Conservation (phyloP, 192 early-diverging fungal genomes). For the Linnemannia hyalina region DNA sequence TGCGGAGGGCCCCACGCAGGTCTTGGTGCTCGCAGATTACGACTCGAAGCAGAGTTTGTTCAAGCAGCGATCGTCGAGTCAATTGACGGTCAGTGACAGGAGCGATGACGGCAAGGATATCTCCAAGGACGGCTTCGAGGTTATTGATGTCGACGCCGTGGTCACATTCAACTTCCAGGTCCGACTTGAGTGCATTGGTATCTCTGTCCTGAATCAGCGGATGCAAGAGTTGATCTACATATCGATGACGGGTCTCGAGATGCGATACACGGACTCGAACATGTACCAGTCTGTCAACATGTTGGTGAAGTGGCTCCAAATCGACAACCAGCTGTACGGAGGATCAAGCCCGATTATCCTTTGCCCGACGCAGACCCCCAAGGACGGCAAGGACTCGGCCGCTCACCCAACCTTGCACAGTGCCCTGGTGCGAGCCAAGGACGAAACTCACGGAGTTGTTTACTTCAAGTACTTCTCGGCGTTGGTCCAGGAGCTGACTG, state of each 20-base stretch:
- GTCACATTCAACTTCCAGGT: slow-evolving; percentile 75
- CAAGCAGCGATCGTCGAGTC: slow-evolving; percentile 55
- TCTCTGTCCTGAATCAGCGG: slow-evolving; percentile 87
- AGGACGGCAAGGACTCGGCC: slow-evolving; percentile 71
- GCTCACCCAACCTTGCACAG: slow-evolving; percentile 74
- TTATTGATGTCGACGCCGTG: slow-evolving; percentile 64
- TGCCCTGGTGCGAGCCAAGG: slow-evolving; percentile 89
- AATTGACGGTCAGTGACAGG: slow-evolving; percentile 25
- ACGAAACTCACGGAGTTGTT: slow-evolving; percentile 92
- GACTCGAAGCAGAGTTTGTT: slow-evolving; percentile 75
- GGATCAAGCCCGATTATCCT: slow-evolving; percentile 92
- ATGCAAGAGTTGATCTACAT: slow-evolving; percentile 91
- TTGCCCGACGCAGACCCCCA: slow-evolving; percentile 90
- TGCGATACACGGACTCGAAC: slow-evolving; percentile 85
- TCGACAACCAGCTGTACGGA: slow-evolving; percentile 96
- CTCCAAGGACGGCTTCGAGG: slow-evolving; percentile 63
- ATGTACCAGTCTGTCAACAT: slow-evolving; percentile 84
- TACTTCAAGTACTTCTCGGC: slow-evolving; percentile 96
- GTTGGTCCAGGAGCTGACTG: slow-evolving; percentile 91
- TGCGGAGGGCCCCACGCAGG: slow-evolving; percentile 76
- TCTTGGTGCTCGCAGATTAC: slow-evolving; percentile 77
- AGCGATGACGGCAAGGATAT: slow-evolving; percentile 39
- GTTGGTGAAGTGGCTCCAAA: slow-evolving; percentile 90
- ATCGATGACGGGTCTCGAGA: slow-evolving; percentile 80
- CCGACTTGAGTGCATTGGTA: slow-evolving; percentile 88